These are phyloP conservation scores for Phytomonas sp. DNA, from an alignment of 208 protist genomes.

Conservation along the genomic window DNA sequence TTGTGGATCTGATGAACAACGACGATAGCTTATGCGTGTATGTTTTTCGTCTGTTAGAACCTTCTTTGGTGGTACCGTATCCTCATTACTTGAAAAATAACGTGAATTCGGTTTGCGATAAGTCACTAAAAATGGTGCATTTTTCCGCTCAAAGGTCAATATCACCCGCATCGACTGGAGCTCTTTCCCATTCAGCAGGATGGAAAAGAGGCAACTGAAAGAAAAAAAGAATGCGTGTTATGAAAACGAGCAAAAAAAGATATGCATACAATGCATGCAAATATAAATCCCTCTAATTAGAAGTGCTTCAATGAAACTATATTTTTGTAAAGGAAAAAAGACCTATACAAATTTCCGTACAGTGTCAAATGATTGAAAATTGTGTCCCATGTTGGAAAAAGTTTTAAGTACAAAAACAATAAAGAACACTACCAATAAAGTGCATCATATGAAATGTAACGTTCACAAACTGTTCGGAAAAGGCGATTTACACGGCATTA, in stretches of 20 bases:
- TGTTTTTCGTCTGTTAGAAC: conserved; percentile 2
- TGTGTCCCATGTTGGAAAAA: not conserved
- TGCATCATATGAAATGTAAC: not conserved
- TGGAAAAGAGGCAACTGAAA: not conserved
- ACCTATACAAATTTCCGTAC: not conserved
- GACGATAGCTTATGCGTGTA: conserved; percentile 25
- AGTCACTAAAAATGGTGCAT: not conserved
- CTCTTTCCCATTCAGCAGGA: not conserved
- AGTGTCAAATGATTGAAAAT: not conserved
- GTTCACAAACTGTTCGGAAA: not conserved
- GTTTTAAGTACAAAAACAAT: conserved; percentile 1
- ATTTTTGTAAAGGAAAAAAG: not conserved
- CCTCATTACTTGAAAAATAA: not conserved
- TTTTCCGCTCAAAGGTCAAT: not conserved
- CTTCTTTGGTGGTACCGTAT: not conserved
- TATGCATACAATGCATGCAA: not conserved
- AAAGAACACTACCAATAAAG: not conserved
- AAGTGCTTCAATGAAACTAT: not conserved
- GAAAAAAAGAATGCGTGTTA: not conserved
- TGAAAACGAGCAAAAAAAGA: conserved; percentile 2
- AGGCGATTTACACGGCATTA: not conserved
- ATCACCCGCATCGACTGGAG: not conserved
- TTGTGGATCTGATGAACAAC: conserved; percentile 67
- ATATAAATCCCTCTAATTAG: not conserved
- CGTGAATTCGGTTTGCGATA: not conserved